These are phyloP conservation scores for Trypanosoma congolense DNA, from an alignment of 208 protist genomes.

Conservation along the genomic window DNA sequence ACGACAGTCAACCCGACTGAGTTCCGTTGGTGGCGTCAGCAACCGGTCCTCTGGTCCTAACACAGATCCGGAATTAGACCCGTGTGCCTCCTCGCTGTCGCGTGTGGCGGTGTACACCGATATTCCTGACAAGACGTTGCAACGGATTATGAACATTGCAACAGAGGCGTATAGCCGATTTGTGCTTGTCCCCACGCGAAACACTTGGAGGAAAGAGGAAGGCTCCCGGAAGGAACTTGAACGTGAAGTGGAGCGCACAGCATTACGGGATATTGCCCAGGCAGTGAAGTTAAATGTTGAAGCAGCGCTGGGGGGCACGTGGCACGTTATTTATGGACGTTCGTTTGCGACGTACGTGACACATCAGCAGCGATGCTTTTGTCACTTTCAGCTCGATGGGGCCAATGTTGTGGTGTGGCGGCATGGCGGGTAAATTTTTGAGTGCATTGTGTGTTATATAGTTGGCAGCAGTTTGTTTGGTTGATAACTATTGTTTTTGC, in stretches of 20 bases:
- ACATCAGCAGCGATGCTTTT: conserved; percentile 62
- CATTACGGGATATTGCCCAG: conserved; percentile 51
- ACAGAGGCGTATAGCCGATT: conserved; percentile 61
- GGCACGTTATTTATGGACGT: conserved; percentile 81
- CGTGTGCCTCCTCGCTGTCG: conserved; percentile 33
- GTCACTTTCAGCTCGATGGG: conserved; percentile 77
- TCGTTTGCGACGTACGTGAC: conserved; percentile 81
- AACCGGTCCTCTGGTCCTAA: conserved; percentile 14
- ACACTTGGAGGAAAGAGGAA: conserved; percentile 83
- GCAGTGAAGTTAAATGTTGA: conserved; percentile 58
- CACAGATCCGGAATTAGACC: conserved; percentile 52
- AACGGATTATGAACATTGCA: conserved; percentile 61
- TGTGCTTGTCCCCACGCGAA: conserved; percentile 68
- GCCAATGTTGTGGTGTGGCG: conserved; percentile 80
- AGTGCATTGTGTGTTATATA: background rate
- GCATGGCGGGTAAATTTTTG: conserved; percentile 45
- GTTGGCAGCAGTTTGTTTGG: too few species aligned
- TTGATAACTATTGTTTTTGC: too few species aligned
- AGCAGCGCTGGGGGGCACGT: conserved; percentile 55
- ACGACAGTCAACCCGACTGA: background rate
- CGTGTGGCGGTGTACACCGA: conserved; percentile 52
- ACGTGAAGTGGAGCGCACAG: conserved; percentile 72
- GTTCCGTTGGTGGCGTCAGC: conserved; percentile 3
- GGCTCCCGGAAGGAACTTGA: conserved; percentile 67
- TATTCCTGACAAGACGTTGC: conserved; percentile 47